A percentile compares a stretch with the other conserved stretches of the same genome.
Evolutionary conservation across 2,329 filamentous ascomycete species (phyloP).

Genomic region (Hypoxylon sp.): DNA sequence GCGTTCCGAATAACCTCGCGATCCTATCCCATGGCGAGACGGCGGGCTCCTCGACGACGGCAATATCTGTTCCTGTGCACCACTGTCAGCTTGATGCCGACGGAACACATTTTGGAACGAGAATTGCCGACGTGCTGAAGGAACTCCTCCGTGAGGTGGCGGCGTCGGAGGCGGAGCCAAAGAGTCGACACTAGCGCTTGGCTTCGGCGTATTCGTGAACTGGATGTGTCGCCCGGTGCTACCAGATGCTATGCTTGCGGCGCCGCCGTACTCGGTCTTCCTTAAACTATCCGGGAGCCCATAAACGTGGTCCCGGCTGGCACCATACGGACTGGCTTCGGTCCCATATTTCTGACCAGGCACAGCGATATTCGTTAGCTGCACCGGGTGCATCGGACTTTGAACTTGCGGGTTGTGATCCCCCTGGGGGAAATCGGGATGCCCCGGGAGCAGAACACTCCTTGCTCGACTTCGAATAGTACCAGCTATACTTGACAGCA

Average conservation of each 20-base stretch:
- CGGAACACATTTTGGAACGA: slow-evolving; percentile 91
- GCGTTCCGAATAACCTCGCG: slow-evolving; percentile 60
- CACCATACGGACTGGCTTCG: slow-evolving; percentile 61
- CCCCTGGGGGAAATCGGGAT: slow-evolving; percentile 59
- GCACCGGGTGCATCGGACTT: slow-evolving; percentile 73
- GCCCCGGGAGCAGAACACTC: slow-evolving; percentile 58
- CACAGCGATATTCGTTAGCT: slow-evolving; percentile 72
- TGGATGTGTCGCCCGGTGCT: slow-evolving; percentile 63
- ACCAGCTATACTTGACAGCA: slow-evolving; percentile 70
- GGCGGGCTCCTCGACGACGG: slow-evolving; percentile 52
- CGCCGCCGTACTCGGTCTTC: slow-evolving; percentile 66
- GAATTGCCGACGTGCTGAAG: slow-evolving; percentile 81
- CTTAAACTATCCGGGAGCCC: slow-evolving; percentile 62
- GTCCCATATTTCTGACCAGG: slow-evolving; percentile 61
- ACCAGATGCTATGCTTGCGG: slow-evolving; percentile 62
- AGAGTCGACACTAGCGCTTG: slow-evolving; percentile 59
- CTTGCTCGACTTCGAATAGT: slow-evolving; percentile 66
- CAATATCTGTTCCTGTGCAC: slow-evolving; percentile 51
- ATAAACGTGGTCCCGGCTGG: slow-evolving; percentile 63
- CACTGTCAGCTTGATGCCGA: slow-evolving; percentile 62
- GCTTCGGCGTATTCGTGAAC: slow-evolving; percentile 60
- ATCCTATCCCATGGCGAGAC: slow-evolving; percentile 55
- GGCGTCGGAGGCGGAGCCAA: slow-evolving; percentile 70
- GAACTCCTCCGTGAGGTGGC: slow-evolving; percentile 65
- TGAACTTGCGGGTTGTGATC: slow-evolving; percentile 59